Base-by-base conservation (phyloP, 2,329 filamentous ascomycete genomes). In the Hansfordia pulvinata region DNA sequence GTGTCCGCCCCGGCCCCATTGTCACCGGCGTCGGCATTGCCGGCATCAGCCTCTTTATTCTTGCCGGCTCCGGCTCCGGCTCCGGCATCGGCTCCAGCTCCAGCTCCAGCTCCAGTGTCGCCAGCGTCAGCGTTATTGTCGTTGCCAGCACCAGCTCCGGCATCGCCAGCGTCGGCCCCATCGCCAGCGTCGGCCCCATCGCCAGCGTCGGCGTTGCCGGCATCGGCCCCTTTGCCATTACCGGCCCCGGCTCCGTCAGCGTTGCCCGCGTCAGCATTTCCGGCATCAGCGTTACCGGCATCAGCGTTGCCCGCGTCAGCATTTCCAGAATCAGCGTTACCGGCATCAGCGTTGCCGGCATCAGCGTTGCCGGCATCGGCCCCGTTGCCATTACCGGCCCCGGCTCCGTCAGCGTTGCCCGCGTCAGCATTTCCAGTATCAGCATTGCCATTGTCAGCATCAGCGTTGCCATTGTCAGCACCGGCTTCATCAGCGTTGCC, bases 331-430 rank as follows among this genome's bases (percentile, higher is more conserved):
- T 14, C 21, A 10, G 10, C 19, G 25, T 15, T 24, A 14, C 27
- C 25, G 27, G 20, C 32, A 15, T n/a, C 23, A 17, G 26, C 31
- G 19, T 26, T 27, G 12, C 35, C 29, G 16, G 32, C 5, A 17
- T 16, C 23, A 14, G 19, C 11, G 4, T 18, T 10, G 18, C 12
- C 19, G 17, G n/a, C 13, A 9, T 12, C 26, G 21, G 9, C 17
- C 17, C 7, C 16, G 12, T 10, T 12, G 10, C 11, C 18, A 16
- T 11, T 14, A 11, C 14, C 25, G 10, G 18, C 25, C 3, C 18
- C 25, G n/a, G 25, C 26, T n/a, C 10, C 14, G 4, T 17, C 6
- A 10, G 15, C 20, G 12, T 14, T 17, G 5, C 16, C 23, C 11
- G 13, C 27, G 13, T 27, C 16, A 9, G 20, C 8, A 9, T 19